Base-by-base conservation (phyloP, 345 rosid genomes). In the Eucalyptus albens region DNA sequence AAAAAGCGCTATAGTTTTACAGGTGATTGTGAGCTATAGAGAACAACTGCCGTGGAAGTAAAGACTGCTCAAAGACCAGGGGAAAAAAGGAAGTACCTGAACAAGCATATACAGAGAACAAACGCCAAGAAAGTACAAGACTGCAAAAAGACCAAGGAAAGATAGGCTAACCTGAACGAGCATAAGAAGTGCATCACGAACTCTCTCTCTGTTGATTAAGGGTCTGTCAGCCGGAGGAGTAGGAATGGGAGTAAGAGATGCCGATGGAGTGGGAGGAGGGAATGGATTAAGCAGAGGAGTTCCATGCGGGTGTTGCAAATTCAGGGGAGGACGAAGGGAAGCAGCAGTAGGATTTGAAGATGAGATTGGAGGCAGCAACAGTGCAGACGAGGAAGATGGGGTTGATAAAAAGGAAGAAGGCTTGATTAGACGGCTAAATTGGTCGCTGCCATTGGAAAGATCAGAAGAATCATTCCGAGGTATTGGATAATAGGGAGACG, bases 251-350 rank as follows among this genome's bases (percentile, higher is more conserved):
- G 96, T 92, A 49, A 96, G 95, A 88, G 96, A 94, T 40, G 93
- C 92, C 31, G 97, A 94, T 90, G 96, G 96, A 80, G 89, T 89
- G 45, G 97, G 95, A 50, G 98, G 97, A 72, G 96, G 96, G 88
- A 96, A 95, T 50, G 96, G 97, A 91, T 96, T 95, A 92, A 94
- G 97, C 93, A 96, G 50, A 87, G 96, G 96, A 53, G 94, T 89
- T 86, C 97, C 96, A 88, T 94, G 92, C 12, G 95, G 95, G 37
- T 94, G 95, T 89, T 92, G 96, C 91, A 92, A 88, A 92, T 89
- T 94, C 87, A 94, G 37, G 88, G 95, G 92, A 89, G 95, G 93
- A 86, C 92, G 90, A 59, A 82, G 53, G 65, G 87, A 82, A 89
- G 95, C 88, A 88, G 92, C 90, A 49, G 92, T 86, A 65, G 94